These are phyloP conservation scores for Curvularia verruculosa DNA, from an alignment of 2,329 filamentous ascomycete species.

Conservation along the genomic window DNA sequence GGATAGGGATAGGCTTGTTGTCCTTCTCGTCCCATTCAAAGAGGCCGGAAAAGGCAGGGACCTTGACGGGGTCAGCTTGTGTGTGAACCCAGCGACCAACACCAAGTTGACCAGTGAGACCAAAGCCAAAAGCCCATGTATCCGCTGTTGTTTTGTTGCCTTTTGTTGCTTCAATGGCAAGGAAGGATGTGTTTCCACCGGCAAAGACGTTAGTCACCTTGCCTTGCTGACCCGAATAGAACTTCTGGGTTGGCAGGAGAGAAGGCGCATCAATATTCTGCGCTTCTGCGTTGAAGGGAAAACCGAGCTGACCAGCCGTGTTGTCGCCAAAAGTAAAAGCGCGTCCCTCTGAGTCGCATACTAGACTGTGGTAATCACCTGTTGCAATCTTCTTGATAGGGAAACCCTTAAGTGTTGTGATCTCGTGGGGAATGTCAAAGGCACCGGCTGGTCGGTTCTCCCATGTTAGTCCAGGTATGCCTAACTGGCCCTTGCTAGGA, in stretches of 20 bases:
- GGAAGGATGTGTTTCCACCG: slow-evolving; percentile 85
- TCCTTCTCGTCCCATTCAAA: slow-evolving; percentile 83
- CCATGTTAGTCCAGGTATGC: slow-evolving; percentile 83
- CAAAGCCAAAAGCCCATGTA: slow-evolving; percentile 85
- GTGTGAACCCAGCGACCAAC: slow-evolving; percentile 90
- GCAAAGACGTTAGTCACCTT: slow-evolving; percentile 80
- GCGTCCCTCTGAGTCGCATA: slow-evolving; percentile 74
- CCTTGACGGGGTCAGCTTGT: slow-evolving; percentile 75
- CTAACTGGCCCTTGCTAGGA: slow-evolving; percentile 84
- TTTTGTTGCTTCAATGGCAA: slow-evolving; percentile 78
- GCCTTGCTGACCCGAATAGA: slow-evolving; percentile 72
- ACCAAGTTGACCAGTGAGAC: slow-evolving; percentile 81
- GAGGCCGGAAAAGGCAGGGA: slow-evolving; percentile 81
- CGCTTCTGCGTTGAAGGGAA: slow-evolving; percentile 68
- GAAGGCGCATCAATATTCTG: slow-evolving; percentile 72
- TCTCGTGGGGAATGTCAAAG: slow-evolving; percentile 82
- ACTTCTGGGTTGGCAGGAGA: slow-evolving; percentile 70
- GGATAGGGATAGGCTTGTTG: slow-evolving; percentile 75
- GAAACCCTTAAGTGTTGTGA: slow-evolving; percentile 72
- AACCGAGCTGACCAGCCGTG: slow-evolving; percentile 86
- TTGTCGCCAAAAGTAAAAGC: slow-evolving; percentile 93
- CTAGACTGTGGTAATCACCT: slow-evolving; percentile 86
- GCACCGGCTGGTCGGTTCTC: slow-evolving; percentile 74
- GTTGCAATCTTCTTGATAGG: slow-evolving; percentile 76
- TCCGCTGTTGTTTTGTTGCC: slow-evolving; percentile 71